Evolutionary conservation across 331 rosid genomes (phyloP).

Genomic region (Pyrus hybrid): DNA sequence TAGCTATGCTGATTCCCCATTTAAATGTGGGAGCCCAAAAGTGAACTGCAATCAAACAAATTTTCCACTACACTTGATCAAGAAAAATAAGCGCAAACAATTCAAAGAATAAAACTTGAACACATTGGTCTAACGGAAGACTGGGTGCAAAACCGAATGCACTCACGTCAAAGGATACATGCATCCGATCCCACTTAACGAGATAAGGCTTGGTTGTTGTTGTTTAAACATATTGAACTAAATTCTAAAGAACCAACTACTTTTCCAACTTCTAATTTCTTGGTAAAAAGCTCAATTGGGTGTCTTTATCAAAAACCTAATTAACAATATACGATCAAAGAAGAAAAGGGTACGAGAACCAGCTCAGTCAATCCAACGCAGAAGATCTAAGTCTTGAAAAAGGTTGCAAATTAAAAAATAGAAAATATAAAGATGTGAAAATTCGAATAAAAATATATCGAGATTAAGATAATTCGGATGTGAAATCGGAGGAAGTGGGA

Average conservation of each 20-base stretch:
- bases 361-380: not conserved
- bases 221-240: not conserved
- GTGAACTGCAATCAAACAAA: constrained; percentile 55
- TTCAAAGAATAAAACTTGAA: too few species aligned
- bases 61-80: not conserved
- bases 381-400: not conserved
- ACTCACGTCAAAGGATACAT: too few species aligned
- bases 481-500: not conserved
- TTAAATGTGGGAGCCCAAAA: constrained; percentile 99
- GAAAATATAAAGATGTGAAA: too few species aligned
- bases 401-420: not conserved
- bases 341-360: not conserved
- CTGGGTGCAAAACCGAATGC: too few species aligned
- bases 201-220: too few species aligned
- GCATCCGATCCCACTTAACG: too few species aligned
- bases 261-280: not conserved
- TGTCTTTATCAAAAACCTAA: not conserved
- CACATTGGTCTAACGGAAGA: not conserved
- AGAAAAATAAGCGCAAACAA: not conserved
- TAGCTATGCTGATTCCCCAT: constrained; percentile 99
- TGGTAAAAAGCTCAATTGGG: not conserved
- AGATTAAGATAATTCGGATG: not conserved
- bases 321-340: not conserved
- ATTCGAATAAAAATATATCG: not conserved
- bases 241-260: not conserved